Evolutionary conservation across 257 asterid species (phyloP), one percentile per base, ranked within the genome.

Genomic region (Nicotiana obtusifolia): DNA sequence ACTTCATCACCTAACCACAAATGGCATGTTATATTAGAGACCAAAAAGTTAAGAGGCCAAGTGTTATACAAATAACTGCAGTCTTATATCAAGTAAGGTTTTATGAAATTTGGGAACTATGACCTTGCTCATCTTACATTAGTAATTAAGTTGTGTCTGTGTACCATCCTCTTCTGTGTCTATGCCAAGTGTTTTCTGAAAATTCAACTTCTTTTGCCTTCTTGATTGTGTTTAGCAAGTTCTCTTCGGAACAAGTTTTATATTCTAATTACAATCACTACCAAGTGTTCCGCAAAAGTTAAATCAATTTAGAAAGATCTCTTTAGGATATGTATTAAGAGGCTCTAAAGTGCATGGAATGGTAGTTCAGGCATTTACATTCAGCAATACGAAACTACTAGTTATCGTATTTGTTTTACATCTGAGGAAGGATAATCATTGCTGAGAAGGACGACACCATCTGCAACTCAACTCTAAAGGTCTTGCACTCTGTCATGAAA

Each of bases 401-500:
- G 52, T 17, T 17, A 31, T 66, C 22, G 35, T 66, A 17, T 33
- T 31, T 31, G 52, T 17, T 37, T 68, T 68, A 35, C 54, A n/a
- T 68, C 77, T 68, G 53, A 68, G 35, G 56, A 19, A 19, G 77
- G 54, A 37, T 68, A 68, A 9, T 35, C 56, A 35, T 68, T n/a
- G 7, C 10, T 68, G 53, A 68, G 56, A 67, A 67, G 30, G 54
- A 67, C 19, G 10, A 35, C 30, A 67, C 5, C 54, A 19, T 68
- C 5, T 68, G 54, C 30, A 68, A 35, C 54, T 68, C 54, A 68
- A 35, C 54, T 35, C 8, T 68, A n/a, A n/a, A 68, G 10, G 31
- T 68, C 56, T 68, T 68, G 77, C 54, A 35, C 77, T 68, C 30
- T n/a, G 56, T 35, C 77, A 68, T 35, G 77, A 35, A 35, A 68